phyloP scores from a whole-genome alignment of 2,329 filamentous ascomycete genomes.

The Cercospora sp. region DNA sequence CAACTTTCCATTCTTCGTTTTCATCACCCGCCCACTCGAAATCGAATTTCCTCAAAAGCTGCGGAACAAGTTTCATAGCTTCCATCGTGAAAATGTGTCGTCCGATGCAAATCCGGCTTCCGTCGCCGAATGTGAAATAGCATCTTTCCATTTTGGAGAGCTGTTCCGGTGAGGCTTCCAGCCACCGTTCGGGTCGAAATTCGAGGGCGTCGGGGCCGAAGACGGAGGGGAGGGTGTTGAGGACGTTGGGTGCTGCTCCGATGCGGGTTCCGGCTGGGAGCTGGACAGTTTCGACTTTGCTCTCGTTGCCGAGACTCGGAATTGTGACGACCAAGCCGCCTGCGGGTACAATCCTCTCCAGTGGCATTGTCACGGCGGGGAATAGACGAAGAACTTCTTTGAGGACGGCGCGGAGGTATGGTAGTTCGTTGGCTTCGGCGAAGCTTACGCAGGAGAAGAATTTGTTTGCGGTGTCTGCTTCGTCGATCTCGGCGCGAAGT shows the following conservation, averaged over 20 bases:
- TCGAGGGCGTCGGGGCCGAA: constrained; percentile 12
- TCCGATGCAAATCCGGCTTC: constrained; percentile 39
- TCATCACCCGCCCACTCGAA: background rate
- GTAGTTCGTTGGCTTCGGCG: constrained; percentile 5
- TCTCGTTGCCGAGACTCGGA: background rate
- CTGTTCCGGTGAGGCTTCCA: constrained; percentile 38
- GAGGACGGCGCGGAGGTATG: constrained; percentile 14
- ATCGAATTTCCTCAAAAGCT: constrained; percentile 30
- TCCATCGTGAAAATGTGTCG: constrained; percentile 32
- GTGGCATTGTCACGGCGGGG: constrained; percentile 7
- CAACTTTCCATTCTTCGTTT: background rate
- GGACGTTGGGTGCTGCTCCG: constrained; percentile 1
- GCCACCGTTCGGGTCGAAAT: constrained; percentile 19
- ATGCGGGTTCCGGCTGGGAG: constrained; percentile 10
- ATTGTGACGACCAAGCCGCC: background rate
- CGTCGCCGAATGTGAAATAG: constrained; percentile 37
- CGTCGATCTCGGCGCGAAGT: constrained; percentile 7
- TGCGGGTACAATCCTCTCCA: constrained; percentile 13
- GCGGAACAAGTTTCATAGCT: constrained; percentile 35
- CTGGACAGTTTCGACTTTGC: background rate
- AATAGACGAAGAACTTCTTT: constrained; percentile 15
- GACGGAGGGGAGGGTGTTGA: constrained; percentile 29
- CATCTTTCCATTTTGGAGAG: constrained; percentile 46
- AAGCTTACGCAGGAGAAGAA: constrained; percentile 3
- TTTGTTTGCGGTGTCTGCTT: background rate